These are phyloP conservation scores for Colletotrichum costaricense DNA, from an alignment of 2,329 filamentous ascomycete genomes.

Conservation along the genomic window DNA sequence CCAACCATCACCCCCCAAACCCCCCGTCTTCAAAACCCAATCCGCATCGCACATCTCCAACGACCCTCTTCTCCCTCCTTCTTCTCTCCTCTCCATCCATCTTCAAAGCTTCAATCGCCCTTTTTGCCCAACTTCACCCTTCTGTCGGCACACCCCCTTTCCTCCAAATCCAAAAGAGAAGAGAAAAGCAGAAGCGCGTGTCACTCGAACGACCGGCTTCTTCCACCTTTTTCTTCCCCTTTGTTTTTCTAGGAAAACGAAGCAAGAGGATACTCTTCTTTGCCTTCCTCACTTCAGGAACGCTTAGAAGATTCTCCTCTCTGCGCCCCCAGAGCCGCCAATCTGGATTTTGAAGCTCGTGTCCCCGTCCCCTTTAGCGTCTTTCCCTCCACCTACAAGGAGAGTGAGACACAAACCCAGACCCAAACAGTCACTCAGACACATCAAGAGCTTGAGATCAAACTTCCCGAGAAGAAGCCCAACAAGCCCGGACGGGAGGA, in stretches of 20 bases:
- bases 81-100: constrained; percentile 35
- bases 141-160: constrained; percentile 19
- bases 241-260: constrained; percentile 68
- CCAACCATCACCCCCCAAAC: constrained; percentile 34
- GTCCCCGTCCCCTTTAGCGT: constrained; percentile 99
- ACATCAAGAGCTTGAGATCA: constrained; percentile 91
- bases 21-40: constrained; percentile 40
- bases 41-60: constrained; percentile 36
- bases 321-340: constrained; percentile 82
- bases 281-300: constrained; percentile 70
- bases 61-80: constrained; percentile 36
- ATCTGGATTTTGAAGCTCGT: constrained; percentile 99
- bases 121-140: constrained; percentile 23
- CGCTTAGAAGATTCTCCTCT: constrained; percentile 71
- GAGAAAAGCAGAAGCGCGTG: constrained; percentile 38
- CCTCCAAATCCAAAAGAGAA: constrained; percentile 37
- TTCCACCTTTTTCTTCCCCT: constrained; percentile 55
- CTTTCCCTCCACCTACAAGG: constrained; percentile 97
- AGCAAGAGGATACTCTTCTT: constrained; percentile 77
- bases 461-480: constrained; percentile 60
- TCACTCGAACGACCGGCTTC: constrained; percentile 40
- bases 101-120: constrained; percentile 32
- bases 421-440: constrained; percentile 65
- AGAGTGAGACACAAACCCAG: constrained; percentile 52
- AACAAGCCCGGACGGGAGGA: constrained; percentile 98